Evolutionary conservation across 2,329 filamentous ascomycete genomes (phyloP).

Genomic region (Beauveria sp.): DNA sequence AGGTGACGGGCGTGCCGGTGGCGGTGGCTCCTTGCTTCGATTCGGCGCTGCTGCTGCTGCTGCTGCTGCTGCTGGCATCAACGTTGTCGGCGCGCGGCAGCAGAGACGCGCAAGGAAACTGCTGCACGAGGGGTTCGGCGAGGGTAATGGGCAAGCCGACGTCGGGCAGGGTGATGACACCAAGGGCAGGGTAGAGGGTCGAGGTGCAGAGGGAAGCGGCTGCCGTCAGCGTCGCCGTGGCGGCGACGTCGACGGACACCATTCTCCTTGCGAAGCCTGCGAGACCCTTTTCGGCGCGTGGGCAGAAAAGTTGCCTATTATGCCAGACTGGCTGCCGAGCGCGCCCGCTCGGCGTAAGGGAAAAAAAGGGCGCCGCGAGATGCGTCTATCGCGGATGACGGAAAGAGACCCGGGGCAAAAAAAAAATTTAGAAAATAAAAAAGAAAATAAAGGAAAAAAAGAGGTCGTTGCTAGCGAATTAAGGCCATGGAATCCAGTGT

Average conservation of each 20-base stretch:
- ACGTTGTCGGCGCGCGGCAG: conserved; percentile 15
- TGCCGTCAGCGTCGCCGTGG: conserved; percentile 21
- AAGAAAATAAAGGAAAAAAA: neutral
- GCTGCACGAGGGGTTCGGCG: conserved; percentile 50
- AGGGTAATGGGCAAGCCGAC: conserved; percentile 49
- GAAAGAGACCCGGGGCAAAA: neutral
- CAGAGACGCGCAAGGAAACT: conserved; percentile 24
- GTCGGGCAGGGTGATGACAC: conserved; percentile 41
- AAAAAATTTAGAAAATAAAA: neutral
- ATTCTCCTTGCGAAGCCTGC: neutral
- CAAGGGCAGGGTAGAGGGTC: conserved; percentile 35
- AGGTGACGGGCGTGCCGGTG: neutral
- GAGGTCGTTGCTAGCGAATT: neutral
- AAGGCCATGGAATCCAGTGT: neutral
- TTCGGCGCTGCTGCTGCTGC: neutral
- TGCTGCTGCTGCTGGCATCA: neutral
- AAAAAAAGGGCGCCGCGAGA: neutral
- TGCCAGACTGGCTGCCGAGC: too few relatives aligned
- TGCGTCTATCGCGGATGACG: neutral
- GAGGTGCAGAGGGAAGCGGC: conserved; percentile 31
- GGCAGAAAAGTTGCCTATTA: too few relatives aligned
- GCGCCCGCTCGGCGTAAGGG: too few relatives aligned
- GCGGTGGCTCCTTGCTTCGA: neutral
- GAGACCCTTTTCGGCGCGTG: too few relatives aligned
- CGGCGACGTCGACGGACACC: conserved; percentile 10